A percentile compares a stretch with the other conserved stretches of the same genome.
phyloP scores from a whole-genome alignment of 75 land plant genomes.

The Isoetes taiwanensis region DNA sequence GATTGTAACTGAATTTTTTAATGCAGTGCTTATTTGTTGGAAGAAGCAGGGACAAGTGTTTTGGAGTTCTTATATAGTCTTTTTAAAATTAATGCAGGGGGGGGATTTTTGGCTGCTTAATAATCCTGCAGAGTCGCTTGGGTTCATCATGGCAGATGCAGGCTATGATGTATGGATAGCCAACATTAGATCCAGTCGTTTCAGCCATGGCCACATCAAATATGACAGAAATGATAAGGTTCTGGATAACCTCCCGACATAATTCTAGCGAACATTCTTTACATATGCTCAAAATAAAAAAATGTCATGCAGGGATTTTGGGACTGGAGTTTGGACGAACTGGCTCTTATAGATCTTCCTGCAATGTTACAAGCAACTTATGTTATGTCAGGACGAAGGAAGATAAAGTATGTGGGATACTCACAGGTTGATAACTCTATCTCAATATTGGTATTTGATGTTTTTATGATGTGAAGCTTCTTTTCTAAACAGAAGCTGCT shows the following conservation, averaged over 20 bases:
- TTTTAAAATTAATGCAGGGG: too few relatives aligned
- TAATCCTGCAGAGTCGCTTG: not conserved
- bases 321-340: slow-evolving; percentile 6
- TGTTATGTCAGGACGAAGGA: not conserved
- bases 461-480: not conserved
- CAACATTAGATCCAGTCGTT: not conserved
- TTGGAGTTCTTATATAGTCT: too few relatives aligned
- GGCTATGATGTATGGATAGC: slow-evolving; percentile 2
- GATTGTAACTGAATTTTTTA: too few relatives aligned
- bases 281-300: not conserved
- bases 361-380: not conserved
- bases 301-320: slow-evolving; percentile 5
- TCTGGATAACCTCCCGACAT: not conserved
- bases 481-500: not conserved
- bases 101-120: slow-evolving; percentile 4
- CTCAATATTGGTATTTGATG: not conserved
- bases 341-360: not conserved
- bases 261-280: not conserved
- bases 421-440: not conserved
- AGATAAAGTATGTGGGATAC: not conserved
- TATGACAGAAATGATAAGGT: not conserved
- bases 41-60: too few relatives aligned
- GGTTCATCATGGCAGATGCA: not conserved
- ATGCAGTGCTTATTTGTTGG: too few relatives aligned
- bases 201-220: not conserved